Evolutionary conservation across 73 alveolate species (phyloP).

Genomic region (Halteria grandinella): DNA sequence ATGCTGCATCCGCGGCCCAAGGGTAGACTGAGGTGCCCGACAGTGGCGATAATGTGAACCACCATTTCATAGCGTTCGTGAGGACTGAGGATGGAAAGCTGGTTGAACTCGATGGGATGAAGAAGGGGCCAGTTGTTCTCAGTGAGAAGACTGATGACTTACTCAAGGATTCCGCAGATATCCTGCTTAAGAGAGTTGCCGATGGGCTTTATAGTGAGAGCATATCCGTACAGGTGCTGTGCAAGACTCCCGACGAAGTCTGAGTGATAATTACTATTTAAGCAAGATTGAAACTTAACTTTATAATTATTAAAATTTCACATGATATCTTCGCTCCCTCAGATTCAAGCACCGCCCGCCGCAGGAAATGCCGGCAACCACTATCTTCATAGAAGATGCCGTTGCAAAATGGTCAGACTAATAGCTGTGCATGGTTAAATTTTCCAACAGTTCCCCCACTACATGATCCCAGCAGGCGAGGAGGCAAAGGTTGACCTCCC

Average conservation of each 20-base stretch:
- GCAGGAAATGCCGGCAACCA: background rate
- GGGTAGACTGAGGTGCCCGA: constrained; percentile 82
- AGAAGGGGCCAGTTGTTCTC: constrained; percentile 72
- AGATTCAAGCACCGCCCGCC: background rate
- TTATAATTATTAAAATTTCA: no score
- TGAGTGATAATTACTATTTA: no score
- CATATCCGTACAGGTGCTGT: constrained; percentile 46
- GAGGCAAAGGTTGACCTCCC: background rate
- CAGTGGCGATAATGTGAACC: constrained; percentile 66
- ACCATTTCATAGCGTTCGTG: constrained; percentile 84
- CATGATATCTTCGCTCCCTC: background rate
- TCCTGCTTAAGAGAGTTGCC: constrained; percentile 49
- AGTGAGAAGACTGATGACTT: constrained; percentile 51
- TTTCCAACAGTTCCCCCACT: no score
- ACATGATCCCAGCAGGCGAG: background rate
- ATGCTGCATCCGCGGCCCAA: constrained; percentile 70
- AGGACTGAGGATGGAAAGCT: constrained; percentile 59
- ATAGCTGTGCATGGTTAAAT: no score
- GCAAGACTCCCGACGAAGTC: constrained; percentile 21
- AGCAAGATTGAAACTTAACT: no score
- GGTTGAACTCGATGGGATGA: constrained; percentile 87
- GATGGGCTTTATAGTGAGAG: constrained; percentile 48
- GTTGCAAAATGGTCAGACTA: constrained; percentile 20
- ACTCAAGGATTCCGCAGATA: constrained; percentile 41
- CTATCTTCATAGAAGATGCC: constrained; percentile 9